These are phyloP conservation scores for Mycena rosella DNA, from an alignment of 768 basidiomycete species.

Conservation along the genomic window DNA sequence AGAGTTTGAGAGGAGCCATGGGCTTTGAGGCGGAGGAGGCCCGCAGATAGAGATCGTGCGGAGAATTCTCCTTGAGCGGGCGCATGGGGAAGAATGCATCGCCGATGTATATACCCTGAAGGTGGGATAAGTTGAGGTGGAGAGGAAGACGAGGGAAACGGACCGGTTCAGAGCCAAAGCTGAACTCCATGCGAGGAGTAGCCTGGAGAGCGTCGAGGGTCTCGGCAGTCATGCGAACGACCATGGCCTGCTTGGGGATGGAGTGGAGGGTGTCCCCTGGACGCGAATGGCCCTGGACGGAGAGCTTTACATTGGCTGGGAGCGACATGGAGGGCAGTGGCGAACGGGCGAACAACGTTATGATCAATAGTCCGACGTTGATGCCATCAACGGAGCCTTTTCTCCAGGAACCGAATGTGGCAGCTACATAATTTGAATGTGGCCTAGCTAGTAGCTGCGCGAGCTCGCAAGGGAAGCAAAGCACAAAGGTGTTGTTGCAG, in stretches of 20 bases:
- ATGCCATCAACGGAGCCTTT: conserved; percentile 23
- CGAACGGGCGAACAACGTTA: too few relatives aligned
- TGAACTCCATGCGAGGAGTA: conserved; percentile 65
- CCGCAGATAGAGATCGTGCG: conserved; percentile 82
- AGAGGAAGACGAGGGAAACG: conserved; percentile 39
- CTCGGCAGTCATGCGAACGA: conserved; percentile 81
- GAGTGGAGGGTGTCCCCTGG: conserved; percentile 69
- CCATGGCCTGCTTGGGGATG: conserved; percentile 79
- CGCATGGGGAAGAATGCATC: conserved; percentile 73
- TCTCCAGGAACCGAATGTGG: too few relatives aligned
- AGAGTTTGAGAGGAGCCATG: conserved; percentile 76
- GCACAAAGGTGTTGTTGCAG: too few relatives aligned
- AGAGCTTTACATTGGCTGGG: conserved; percentile 64
- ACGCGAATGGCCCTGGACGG: conserved; percentile 69
- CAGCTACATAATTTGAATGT: too few relatives aligned
- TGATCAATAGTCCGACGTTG: too few relatives aligned
- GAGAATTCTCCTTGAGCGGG: conserved; percentile 62
- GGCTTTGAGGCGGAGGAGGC: conserved; percentile 68
- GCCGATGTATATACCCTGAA: conserved; percentile 76
- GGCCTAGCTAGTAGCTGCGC: too few relatives aligned
- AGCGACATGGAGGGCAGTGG: conserved; percentile 67
- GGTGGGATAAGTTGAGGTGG: background rate
- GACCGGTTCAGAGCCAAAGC: conserved; percentile 74
- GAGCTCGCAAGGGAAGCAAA: too few relatives aligned
- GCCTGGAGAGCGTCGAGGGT: conserved; percentile 76